Evolutionary conservation across 257 asterid species (phyloP).

Genomic region (Nicotiana undulata): DNA sequence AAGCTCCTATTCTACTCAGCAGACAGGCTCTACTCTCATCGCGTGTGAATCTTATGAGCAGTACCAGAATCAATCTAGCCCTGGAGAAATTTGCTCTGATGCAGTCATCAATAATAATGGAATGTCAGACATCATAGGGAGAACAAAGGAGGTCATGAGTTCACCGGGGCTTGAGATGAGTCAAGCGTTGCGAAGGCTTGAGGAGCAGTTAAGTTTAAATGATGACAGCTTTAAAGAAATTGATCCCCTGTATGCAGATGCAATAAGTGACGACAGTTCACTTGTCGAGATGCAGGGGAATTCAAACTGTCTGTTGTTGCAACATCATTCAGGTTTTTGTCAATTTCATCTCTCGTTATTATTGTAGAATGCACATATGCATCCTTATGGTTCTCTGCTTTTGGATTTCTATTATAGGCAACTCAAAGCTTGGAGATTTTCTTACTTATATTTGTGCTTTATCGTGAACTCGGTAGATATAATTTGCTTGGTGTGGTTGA

Average conservation of each 20-base stretch:
- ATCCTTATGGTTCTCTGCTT: not conserved
- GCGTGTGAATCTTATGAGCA: slow-evolving; percentile 34
- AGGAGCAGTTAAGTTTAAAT: slow-evolving; percentile 75
- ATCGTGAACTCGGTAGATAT: not conserved
- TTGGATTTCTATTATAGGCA: not conserved
- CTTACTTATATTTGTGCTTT: not conserved
- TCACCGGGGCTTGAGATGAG: slow-evolving; percentile 45
- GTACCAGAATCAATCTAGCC: slow-evolving; percentile 34
- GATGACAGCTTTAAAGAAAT: slow-evolving; percentile 39
- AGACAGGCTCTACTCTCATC: slow-evolving; percentile 34
- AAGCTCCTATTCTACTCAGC: slow-evolving; percentile 32
- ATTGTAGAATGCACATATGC: not conserved
- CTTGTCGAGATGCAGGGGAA: slow-evolving; percentile 33
- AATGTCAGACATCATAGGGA: slow-evolving; percentile 19
- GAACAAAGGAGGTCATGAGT: slow-evolving; percentile 33
- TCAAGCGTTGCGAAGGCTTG: slow-evolving; percentile 53
- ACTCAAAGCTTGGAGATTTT: not conserved
- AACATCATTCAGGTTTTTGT: slow-evolving; percentile 31
- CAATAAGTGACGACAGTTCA: slow-evolving; percentile 25
- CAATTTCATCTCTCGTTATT: not conserved
- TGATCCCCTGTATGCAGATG: slow-evolving; percentile 23
- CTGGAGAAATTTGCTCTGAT: slow-evolving; percentile 47
- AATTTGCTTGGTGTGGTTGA: not conserved
- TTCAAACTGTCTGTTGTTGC: slow-evolving; percentile 26
- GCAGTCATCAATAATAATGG: slow-evolving; percentile 15